Percentiles rank a stretch among this genome's conserved stretches.
Conservation (phyloP, 257 asterid species). For the Voacanga thouarsii region DNA sequence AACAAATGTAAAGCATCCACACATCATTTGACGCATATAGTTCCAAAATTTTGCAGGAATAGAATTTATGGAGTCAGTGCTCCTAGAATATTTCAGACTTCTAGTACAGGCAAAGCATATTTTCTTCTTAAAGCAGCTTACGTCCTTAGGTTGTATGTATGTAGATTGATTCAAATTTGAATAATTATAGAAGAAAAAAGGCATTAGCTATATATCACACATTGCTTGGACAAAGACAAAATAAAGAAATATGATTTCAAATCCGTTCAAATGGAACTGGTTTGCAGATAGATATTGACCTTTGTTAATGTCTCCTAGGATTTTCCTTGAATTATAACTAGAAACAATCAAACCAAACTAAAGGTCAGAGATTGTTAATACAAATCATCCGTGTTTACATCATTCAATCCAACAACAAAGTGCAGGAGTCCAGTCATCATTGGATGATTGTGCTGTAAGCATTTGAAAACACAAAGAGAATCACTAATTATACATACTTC, state of each 20-base stretch:
- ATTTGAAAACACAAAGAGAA: not conserved
- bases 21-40: not conserved
- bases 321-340: not conserved
- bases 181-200: too few species aligned
- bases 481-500: not conserved
- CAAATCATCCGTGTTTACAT: not conserved
- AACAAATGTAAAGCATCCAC: not conserved
- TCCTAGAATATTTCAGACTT: too few species aligned
- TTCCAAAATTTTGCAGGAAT: not conserved
- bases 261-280: not conserved
- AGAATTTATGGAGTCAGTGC: too few species aligned
- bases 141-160: not conserved
- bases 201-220: not conserved
- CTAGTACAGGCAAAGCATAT: too few species aligned
- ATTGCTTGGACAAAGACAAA: not conserved
- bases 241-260: not conserved
- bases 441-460: not conserved
- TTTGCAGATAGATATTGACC: not conserved
- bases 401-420: not conserved
- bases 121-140: not conserved
- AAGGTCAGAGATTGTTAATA: not conserved
- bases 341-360: not conserved
- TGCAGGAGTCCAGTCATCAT: not conserved
- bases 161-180: too few species aligned
- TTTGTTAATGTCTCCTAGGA: not conserved